Percentiles rank a stretch among this genome's conserved stretches.
Evolutionary conservation across 768 basidiomycete genomes (phyloP).

Genomic region (Suillus variegatus): DNA sequence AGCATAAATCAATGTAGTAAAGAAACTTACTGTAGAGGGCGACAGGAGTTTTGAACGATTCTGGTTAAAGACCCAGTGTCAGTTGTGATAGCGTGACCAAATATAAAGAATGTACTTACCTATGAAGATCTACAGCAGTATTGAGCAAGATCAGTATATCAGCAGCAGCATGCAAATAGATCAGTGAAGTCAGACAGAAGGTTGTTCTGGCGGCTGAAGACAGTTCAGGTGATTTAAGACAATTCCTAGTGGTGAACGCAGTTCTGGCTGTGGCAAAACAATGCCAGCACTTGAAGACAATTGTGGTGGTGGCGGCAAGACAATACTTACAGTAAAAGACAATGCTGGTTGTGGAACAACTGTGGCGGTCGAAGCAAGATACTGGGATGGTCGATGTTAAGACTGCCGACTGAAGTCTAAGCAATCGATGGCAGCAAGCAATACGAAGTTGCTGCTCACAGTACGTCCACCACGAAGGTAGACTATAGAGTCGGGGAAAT

Average conservation of each 20-base stretch:
- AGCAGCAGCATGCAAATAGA: too few species aligned
- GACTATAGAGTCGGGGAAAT: background rate
- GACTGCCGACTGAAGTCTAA: background rate
- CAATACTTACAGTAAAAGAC: background rate
- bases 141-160: too few species aligned
- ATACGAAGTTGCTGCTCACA: background rate
- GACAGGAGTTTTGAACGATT: too few species aligned
- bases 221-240: background rate
- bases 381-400: too few species aligned
- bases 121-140: too few species aligned
- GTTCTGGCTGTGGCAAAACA: background rate
- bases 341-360: too few species aligned
- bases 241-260: background rate
- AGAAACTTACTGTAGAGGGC: too few species aligned
- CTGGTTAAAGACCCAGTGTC: too few species aligned
- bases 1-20: too few species aligned
- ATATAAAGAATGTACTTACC: background rate
- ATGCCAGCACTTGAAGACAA: background rate
- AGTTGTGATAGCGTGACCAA: too few species aligned
- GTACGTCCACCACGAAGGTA: background rate
- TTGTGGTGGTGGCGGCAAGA: background rate
- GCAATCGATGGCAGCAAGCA: background rate
- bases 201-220: background rate
- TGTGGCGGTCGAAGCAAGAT: background rate
- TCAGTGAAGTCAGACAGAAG: too few species aligned